Evolutionary conservation across 495 filamentous ascomycete genomes (phyloP).

Genomic region (Entonaema liquescens): DNA sequence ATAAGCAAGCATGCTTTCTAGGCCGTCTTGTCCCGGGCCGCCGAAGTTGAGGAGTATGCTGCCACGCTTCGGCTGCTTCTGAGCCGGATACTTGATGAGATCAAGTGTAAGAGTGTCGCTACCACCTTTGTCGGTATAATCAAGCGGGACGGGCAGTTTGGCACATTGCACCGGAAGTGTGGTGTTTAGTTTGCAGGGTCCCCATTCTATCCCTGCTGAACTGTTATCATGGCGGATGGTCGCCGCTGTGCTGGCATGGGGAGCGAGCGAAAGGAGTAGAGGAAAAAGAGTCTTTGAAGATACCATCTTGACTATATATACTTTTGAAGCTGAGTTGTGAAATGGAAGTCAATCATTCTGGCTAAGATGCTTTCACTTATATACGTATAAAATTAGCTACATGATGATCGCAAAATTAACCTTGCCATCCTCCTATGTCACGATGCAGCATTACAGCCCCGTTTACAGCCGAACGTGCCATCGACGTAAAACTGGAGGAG

Average conservation of each 20-base stretch:
- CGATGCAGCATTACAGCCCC: constrained; percentile 18
- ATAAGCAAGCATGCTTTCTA: constrained; percentile 27
- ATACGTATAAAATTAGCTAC: not conserved
- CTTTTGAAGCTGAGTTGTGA: constrained; percentile 1
- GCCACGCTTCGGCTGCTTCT: constrained; percentile 46
- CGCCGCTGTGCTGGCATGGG: constrained; percentile 4
- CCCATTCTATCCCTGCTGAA: constrained; percentile 24
- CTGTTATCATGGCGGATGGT: constrained; percentile 9
- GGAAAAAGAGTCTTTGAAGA: constrained; percentile 5
- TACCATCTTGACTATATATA: constrained; percentile 15
- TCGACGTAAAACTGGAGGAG: not conserved
- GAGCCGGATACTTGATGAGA: constrained; percentile 47
- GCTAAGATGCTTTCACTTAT: not conserved
- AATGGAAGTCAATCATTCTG: not conserved
- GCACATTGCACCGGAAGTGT: constrained; percentile 47
- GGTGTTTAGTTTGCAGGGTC: constrained; percentile 30
- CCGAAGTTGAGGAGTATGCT: constrained; percentile 60
- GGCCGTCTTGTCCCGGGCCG: constrained; percentile 49
- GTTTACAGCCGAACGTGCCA: constrained; percentile 4
- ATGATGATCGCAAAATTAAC: not conserved
- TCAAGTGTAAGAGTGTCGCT: constrained; percentile 47
- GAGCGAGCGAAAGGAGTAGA: constrained; percentile 10
- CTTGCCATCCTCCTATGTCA: not conserved
- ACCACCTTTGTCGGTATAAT: constrained; percentile 47
- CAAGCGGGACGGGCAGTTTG: constrained; percentile 54